phyloP scores from a whole-genome alignment of 768 basidiomycete species.

The Podaxis sp. region DNA sequence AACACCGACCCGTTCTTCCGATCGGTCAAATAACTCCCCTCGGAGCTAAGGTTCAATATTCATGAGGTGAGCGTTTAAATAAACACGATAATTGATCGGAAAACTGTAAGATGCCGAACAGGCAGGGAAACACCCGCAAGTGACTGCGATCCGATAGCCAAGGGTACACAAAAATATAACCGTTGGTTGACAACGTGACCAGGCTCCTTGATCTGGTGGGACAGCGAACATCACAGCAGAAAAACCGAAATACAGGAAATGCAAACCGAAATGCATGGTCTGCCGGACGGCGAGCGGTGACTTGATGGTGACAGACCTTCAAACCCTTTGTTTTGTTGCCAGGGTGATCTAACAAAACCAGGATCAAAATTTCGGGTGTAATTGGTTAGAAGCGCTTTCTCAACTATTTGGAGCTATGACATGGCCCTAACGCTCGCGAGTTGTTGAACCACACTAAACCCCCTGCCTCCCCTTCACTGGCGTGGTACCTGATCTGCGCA shows the following conservation, averaged over 20 bases:
- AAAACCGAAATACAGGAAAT: background rate
- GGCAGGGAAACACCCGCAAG: background rate
- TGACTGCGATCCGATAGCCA: conserved; percentile 7
- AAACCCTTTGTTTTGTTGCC: background rate
- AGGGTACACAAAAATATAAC: conserved; percentile 2
- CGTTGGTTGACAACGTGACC: background rate
- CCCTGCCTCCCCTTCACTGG: background rate
- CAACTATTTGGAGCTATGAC: too few species aligned
- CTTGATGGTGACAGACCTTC: too few species aligned
- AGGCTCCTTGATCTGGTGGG: background rate
- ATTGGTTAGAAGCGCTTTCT: background rate
- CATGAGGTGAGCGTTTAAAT: background rate
- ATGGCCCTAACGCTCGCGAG: too few species aligned
- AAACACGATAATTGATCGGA: background rate
- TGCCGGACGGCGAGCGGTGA: background rate
- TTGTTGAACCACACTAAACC: too few species aligned
- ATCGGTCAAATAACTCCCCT: background rate
- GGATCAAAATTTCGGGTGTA: background rate
- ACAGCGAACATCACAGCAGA: background rate
- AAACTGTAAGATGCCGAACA: background rate
- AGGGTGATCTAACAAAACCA: background rate
- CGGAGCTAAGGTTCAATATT: too few species aligned
- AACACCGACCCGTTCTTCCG: background rate
- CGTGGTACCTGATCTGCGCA: conserved; percentile 10
- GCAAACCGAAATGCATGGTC: background rate